A percentile compares a stretch with the other conserved stretches of the same genome.
phyloP scores from a whole-genome alignment of 306 rosid genomes.

The Citrullus colocynthis region DNA sequence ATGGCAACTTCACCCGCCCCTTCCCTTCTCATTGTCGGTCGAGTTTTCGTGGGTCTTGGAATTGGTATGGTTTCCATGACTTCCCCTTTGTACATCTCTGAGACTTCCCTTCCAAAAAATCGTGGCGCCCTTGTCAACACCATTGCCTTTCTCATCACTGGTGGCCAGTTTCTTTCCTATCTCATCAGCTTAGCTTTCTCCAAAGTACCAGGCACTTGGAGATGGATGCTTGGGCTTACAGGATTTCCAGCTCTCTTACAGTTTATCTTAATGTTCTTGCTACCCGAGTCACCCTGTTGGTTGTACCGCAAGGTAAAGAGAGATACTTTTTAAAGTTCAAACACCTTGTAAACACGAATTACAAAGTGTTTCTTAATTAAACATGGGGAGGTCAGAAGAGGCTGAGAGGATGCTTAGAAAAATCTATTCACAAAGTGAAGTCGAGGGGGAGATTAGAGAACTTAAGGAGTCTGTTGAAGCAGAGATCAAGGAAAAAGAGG shows the following conservation, averaged over 20 bases:
- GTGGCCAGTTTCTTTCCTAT: slow-evolving; percentile 71
- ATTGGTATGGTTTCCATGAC: slow-evolving; percentile 93
- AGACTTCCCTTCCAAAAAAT: slow-evolving; percentile 63
- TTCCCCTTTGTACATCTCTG: slow-evolving; percentile 73
- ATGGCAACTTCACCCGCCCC: slow-evolving; percentile 69
- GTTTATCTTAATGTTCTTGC: slow-evolving; percentile 50
- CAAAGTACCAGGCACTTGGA: slow-evolving; percentile 60
- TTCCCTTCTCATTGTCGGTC: slow-evolving; percentile 55
- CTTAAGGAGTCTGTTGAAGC: slow-evolving; percentile 40
- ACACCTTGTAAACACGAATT: too few species aligned
- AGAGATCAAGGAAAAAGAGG: slow-evolving; percentile 38
- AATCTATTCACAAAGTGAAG: slow-evolving; percentile 33
- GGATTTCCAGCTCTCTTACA: slow-evolving; percentile 55
- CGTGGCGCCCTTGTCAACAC: slow-evolving; percentile 72
- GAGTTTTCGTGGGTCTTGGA: slow-evolving; percentile 68
- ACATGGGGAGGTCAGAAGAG: slow-evolving; percentile 42
- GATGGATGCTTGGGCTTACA: slow-evolving; percentile 87
- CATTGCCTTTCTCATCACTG: slow-evolving; percentile 57
- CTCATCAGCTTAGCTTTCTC: slow-evolving; percentile 68
- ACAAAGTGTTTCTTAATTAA: not conserved
- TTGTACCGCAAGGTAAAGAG: slow-evolving; percentile 52
- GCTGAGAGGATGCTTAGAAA: slow-evolving; percentile 36
- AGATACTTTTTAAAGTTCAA: too few species aligned
- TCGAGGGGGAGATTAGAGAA: slow-evolving; percentile 48
- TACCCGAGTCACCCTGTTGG: slow-evolving; percentile 86